Conservation (phyloP, 2,329 filamentous ascomycete genomes). For the Neophaeococcomyces aloes region DNA sequence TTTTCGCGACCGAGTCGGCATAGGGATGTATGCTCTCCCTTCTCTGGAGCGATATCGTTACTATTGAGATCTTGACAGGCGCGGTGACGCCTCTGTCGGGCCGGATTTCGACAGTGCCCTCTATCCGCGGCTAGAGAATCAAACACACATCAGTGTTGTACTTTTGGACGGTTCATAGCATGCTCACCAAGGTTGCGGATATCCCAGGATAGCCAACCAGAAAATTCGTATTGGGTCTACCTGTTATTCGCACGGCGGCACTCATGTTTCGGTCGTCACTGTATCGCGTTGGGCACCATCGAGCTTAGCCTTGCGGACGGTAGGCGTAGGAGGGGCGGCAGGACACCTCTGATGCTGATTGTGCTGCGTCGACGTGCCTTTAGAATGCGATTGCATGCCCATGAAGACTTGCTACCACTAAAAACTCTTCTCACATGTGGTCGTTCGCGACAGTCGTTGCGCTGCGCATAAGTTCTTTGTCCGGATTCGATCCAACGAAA, state of each 20-base stretch:
- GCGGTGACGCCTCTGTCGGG: conserved; percentile 76
- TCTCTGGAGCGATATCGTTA: conserved; percentile 86
- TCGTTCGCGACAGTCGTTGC: not conserved
- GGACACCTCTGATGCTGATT: not conserved
- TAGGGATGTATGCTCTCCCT: conserved; percentile 94
- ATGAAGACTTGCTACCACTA: conserved; percentile 15
- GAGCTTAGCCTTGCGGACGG: conserved; percentile 14
- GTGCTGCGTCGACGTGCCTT: conserved; percentile 2
- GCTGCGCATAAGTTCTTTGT: not conserved
- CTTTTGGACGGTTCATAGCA: conserved; percentile 6
- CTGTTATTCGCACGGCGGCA: conserved; percentile 89
- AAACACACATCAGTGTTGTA: conserved; percentile 14
- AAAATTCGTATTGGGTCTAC: conserved; percentile 93
- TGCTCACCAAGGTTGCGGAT: conserved; percentile 84
- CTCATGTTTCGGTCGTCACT: conserved; percentile 41
- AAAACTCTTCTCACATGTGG: not conserved
- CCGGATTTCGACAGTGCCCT: conserved; percentile 94
- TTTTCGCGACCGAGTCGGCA: conserved; percentile 87
- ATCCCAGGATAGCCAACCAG: conserved; percentile 96
- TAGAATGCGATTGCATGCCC: conserved; percentile 17
- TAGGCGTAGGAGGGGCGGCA: conserved; percentile 9
- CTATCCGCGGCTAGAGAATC: conserved; percentile 68
- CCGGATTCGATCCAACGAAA: not conserved
- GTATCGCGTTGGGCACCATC: conserved; percentile 10
- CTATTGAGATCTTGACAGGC: conserved; percentile 80